Percentiles rank a stretch among this genome's conserved stretches.
phyloP scores from a whole-genome alignment of 192 early-diverging fungal genomes.

The Backusella morwellensis region DNA sequence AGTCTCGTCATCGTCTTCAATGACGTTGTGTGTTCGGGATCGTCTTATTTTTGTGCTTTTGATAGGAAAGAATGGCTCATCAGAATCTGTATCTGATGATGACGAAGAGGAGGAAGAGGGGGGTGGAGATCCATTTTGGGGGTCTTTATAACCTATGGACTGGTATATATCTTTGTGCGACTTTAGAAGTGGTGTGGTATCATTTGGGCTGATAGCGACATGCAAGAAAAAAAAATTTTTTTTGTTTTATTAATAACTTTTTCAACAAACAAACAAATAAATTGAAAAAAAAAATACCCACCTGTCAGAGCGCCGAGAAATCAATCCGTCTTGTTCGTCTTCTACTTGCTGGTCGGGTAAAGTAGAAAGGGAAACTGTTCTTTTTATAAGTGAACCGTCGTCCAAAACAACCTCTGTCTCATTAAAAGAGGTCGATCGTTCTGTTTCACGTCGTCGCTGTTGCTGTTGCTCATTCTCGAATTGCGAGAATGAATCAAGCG shows the following conservation, averaged over 20 bases:
- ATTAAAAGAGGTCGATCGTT: not conserved
- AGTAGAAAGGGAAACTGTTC: slow-evolving; percentile 36
- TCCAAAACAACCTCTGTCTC: slow-evolving; percentile 34
- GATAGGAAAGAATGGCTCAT: slow-evolving; percentile 21
- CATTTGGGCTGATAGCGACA: slow-evolving; percentile 11
- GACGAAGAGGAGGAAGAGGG: not conserved
- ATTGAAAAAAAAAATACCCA: not conserved
- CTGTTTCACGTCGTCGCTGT: not conserved
- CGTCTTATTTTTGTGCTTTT: not conserved
- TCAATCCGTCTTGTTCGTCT: not conserved
- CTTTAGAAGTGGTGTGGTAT: slow-evolving; percentile 12
- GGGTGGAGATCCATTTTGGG: slow-evolving; percentile 17
- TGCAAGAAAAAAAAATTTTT: not conserved
- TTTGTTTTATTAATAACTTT: not conserved
- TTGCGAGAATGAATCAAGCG: not conserved
- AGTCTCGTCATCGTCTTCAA: not conserved
- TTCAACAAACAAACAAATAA: not conserved
- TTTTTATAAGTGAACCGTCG: slow-evolving; percentile 30
- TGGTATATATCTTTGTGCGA: not conserved
- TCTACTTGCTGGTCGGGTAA: slow-evolving; percentile 21
- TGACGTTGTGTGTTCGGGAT: not conserved
- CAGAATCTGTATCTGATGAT: slow-evolving; percentile 17
- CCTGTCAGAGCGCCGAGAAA: not conserved
- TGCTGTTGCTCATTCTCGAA: not conserved
- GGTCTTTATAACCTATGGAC: not conserved